These are phyloP conservation scores for Cryphonectria naterciae DNA, from an alignment of 2,329 filamentous ascomycete species.

Conservation along the genomic window DNA sequence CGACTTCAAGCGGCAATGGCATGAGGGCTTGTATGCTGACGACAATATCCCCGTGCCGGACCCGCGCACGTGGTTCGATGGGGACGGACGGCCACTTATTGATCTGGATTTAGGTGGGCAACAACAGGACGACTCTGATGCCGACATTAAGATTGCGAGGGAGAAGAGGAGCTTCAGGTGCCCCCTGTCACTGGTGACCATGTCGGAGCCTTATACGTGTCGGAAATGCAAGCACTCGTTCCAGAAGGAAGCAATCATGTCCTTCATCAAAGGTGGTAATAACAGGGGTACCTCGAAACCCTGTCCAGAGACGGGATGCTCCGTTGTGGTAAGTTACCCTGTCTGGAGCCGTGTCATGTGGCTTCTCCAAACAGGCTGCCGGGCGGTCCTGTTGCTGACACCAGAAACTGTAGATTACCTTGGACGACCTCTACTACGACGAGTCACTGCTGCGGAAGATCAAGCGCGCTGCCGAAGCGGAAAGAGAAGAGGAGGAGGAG, in stretches of 20 bases:
- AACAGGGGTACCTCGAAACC: constrained; percentile 41
- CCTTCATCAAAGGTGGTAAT: constrained; percentile 47
- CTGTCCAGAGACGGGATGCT: constrained; percentile 70
- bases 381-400: constrained; percentile 8
- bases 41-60: constrained; percentile 57
- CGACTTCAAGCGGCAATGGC: constrained; percentile 62
- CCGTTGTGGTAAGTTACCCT: constrained; percentile 48
- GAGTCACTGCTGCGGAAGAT: constrained; percentile 61
- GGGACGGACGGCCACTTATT: constrained; percentile 45
- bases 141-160: constrained; percentile 69
- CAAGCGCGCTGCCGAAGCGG: constrained; percentile 54
- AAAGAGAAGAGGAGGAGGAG: constrained; percentile 47
- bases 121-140: constrained; percentile 57
- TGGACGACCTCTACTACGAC: constrained; percentile 60
- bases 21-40: constrained; percentile 54
- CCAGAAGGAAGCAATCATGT: constrained; percentile 66
- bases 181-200: constrained; percentile 66
- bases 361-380: not conserved
- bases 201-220: constrained; percentile 70
- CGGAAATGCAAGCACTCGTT: constrained; percentile 73
- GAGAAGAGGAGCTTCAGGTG: constrained; percentile 70
- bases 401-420: constrained; percentile 41
- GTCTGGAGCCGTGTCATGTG: not conserved
- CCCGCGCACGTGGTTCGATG: constrained; percentile 57
- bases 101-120: constrained; percentile 30